Conservation (phyloP, 257 asterid species). For the Rauvolfia tetraphylla region DNA sequence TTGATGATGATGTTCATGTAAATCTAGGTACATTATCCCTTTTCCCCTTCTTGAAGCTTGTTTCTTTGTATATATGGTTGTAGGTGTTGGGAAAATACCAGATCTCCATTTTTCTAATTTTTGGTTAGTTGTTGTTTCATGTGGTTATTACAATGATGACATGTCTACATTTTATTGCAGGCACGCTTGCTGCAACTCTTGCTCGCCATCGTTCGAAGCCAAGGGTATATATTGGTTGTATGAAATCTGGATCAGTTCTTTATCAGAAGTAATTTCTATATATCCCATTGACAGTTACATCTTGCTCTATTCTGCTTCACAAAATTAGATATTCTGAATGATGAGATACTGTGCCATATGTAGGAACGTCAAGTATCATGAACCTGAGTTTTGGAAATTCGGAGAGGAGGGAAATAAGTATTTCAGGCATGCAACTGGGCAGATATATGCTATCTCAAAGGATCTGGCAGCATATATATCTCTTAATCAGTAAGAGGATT, state of each 20-base stretch:
- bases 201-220: conserved; percentile 25
- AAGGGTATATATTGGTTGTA: conserved; percentile 30
- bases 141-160: not conserved
- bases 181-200: conserved; percentile 23
- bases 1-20: conserved; percentile 87
- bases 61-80: not conserved
- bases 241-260: conserved; percentile 39
- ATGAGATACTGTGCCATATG: not conserved
- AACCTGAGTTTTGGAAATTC: conserved; percentile 38
- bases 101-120: not conserved
- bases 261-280: conserved; percentile 18
- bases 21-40: conserved; percentile 50
- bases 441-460: conserved; percentile 36
- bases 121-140: not conserved
- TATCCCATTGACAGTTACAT: not conserved
- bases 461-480: conserved; percentile 35
- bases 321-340: not conserved
- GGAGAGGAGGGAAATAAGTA: conserved; percentile 32
- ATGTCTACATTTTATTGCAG: conserved; percentile 7
- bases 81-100: not conserved
- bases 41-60: not conserved
- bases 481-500: conserved; percentile 22
- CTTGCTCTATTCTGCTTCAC: not conserved
- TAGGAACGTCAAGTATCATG: conserved; percentile 32
- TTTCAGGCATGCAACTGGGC: conserved; percentile 37